phyloP scores from a whole-genome alignment of 495 filamentous ascomycete genomes.

The Cercophora samala region DNA sequence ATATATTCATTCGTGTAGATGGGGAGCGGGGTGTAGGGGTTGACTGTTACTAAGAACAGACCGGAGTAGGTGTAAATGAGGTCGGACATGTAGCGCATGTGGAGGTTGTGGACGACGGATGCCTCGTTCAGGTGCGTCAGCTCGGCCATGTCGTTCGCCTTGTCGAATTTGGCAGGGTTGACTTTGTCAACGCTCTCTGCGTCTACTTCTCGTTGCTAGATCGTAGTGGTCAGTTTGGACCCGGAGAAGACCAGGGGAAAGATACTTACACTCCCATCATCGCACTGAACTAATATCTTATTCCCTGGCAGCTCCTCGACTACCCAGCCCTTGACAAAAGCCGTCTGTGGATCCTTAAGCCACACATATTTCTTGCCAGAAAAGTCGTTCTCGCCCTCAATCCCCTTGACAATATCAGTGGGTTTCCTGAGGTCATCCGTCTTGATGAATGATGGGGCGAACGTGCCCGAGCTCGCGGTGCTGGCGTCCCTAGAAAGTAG shows the following conservation, averaged over 20 bases:
- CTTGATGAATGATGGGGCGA: slow-evolving; percentile 94
- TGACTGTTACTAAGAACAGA: slow-evolving; percentile 93
- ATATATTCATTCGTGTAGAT: slow-evolving; percentile 97
- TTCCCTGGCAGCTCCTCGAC: slow-evolving; percentile 70
- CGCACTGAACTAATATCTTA: slow-evolving; percentile 79
- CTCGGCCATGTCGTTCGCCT: slow-evolving; percentile 98
- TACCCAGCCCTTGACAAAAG: slow-evolving; percentile 90
- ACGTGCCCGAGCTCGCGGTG: slow-evolving; percentile 64
- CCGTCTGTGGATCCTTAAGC: slow-evolving; percentile 79
- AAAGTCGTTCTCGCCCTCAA: slow-evolving; percentile 96
- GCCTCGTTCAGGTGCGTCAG: slow-evolving; percentile 96
- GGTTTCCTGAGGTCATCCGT: slow-evolving; percentile 66
- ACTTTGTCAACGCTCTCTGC: slow-evolving; percentile 91
- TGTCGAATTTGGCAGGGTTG: slow-evolving; percentile 99
- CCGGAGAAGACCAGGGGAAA: background rate
- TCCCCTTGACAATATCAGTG: slow-evolving; percentile 65
- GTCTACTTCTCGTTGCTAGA: slow-evolving; percentile 81
- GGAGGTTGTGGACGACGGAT: slow-evolving; percentile 95
- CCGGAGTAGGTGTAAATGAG: slow-evolving; percentile 99
- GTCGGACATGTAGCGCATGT: slow-evolving; percentile 89
- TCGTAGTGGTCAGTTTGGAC: slow-evolving; percentile 6
- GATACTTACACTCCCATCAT: slow-evolving; percentile 79
- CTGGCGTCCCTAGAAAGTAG: slow-evolving; percentile 57
- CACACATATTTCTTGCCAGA: slow-evolving; percentile 99
- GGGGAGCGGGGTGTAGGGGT: slow-evolving; percentile 90